Evolutionary conservation across 305 asterid genomes (phyloP).

Genomic region (Rubia balearica): DNA sequence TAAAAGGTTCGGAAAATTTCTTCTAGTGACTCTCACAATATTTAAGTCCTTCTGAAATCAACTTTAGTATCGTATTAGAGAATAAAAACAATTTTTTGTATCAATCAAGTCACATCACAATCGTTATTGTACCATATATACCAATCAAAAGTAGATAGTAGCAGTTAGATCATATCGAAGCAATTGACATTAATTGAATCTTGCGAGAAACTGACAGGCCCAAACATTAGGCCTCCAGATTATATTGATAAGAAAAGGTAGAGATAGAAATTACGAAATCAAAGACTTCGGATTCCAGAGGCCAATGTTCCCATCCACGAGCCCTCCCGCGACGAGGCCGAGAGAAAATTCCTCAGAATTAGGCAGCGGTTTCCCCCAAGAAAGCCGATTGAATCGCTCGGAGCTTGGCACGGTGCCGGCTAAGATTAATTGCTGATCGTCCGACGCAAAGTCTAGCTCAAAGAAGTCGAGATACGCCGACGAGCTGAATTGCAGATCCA

Average conservation of each 20-base stretch:
- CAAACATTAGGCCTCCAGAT: conserved; percentile 8
- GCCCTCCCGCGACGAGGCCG: conserved; percentile 94
- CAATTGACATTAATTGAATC: neutral
- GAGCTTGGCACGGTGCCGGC: conserved; percentile 67
- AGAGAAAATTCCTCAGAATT: conserved; percentile 65
- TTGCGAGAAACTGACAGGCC: neutral
- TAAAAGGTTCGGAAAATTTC: neutral
- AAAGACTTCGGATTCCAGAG: conserved; percentile 84
- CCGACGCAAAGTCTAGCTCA: conserved; percentile 78
- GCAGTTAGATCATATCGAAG: neutral
- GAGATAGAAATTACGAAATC: conserved; percentile 50
- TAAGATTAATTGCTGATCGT: conserved; percentile 56
- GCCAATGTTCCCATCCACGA: conserved; percentile 89
- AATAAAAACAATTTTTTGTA: neutral
- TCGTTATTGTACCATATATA: neutral
- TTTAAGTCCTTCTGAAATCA: neutral
- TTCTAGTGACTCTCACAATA: conserved; percentile 2
- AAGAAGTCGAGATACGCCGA: conserved; percentile 88
- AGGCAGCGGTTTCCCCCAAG: conserved; percentile 66
- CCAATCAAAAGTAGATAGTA: neutral
- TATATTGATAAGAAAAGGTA: neutral
- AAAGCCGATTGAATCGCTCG: conserved; percentile 75
- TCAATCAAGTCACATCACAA: neutral
- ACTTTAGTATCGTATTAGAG: neutral
- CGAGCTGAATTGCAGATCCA: conserved; percentile 94